Evolutionary conservation across 257 asterid species (phyloP), one percentile per base, ranked within the genome.

Genomic region (Fraxinus americana): DNA sequence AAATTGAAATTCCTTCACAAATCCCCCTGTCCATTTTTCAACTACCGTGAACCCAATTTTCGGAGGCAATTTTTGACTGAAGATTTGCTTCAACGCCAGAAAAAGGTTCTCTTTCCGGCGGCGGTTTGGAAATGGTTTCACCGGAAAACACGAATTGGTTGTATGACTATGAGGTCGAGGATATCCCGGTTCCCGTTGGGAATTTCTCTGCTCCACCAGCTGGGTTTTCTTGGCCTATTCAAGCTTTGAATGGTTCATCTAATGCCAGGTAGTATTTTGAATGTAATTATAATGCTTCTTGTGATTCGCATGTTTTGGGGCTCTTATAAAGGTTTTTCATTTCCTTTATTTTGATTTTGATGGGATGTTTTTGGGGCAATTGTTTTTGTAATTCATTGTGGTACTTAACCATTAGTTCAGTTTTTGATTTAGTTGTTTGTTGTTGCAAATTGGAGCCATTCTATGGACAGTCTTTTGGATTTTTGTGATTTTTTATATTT

Each of bases 81-180:
- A 23, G 34, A 63, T 27, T 63, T 12, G 19, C 34, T 25, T 63
- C 1, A 11, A 2, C 71, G 59, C 68, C 78, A 74, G 76, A 29
- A 43, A 48, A 48, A 48, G n/a, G 7, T 70, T 67, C 30, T 32
- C 38, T 17, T 82, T 36, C 79, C 80, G 79, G 85, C 69, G 52
- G 73, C 75, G 82, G 87, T 72, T 87, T 83, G 89, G 79, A 84
- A 81, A 94, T 94, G 99, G 98, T 88, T 87, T 86, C 91, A 2
- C 97, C 91, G 84, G 98, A 91, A 75, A 87, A 54, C 83, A 91
- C 98, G 29, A 90, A 94, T 79, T 94, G 98, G 98, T 89, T 94
- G 36, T 92, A 87, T 72, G 98, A 94, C 83, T 92, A 92, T 43
- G 97, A 90, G 67, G 84, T 91, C 39, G 98, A 87, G 82, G 99